Conservation (phyloP, 306 rosid species). For the Alnus glutinosa region DNA sequence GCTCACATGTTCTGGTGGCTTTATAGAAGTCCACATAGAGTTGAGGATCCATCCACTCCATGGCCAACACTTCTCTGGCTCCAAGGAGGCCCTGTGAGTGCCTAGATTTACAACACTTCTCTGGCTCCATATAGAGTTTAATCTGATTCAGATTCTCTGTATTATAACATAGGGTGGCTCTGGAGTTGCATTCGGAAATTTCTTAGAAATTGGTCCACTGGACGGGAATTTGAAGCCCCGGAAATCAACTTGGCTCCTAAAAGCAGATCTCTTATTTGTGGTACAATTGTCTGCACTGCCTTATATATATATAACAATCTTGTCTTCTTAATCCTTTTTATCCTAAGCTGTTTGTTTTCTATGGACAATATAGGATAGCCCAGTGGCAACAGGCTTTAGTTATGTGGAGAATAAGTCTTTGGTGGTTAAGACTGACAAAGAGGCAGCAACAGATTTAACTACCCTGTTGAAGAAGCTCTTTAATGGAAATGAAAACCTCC, state of each 20-base stretch:
- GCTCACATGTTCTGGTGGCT: conserved; percentile 8
- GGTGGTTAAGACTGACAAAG: background rate
- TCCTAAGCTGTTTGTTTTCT: background rate
- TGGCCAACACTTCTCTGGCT: conserved; percentile 2
- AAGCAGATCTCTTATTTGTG: conserved; percentile 3
- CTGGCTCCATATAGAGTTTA: conserved; percentile 2
- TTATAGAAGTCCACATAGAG: background rate
- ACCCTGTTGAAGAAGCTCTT: conserved; percentile 3
- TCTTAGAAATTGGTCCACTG: background rate
- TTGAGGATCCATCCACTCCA: background rate
- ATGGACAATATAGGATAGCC: background rate
- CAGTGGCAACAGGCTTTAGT: background rate
- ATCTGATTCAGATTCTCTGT: background rate
- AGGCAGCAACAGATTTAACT: background rate
- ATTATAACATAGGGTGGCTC: background rate
- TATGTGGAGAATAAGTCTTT: background rate
- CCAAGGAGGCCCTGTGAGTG: conserved; percentile 6
- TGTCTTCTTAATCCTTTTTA: too few relatives aligned
- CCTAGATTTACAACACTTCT: background rate
- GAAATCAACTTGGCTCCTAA: background rate
- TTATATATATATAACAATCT: background rate
- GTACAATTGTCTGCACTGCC: background rate
- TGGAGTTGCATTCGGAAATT: background rate
- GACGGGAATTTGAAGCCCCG: background rate
- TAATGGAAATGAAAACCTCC: background rate